Evolutionary conservation across 2,329 filamentous ascomycete genomes (phyloP).

Genomic region (Apiospora hydei): DNA sequence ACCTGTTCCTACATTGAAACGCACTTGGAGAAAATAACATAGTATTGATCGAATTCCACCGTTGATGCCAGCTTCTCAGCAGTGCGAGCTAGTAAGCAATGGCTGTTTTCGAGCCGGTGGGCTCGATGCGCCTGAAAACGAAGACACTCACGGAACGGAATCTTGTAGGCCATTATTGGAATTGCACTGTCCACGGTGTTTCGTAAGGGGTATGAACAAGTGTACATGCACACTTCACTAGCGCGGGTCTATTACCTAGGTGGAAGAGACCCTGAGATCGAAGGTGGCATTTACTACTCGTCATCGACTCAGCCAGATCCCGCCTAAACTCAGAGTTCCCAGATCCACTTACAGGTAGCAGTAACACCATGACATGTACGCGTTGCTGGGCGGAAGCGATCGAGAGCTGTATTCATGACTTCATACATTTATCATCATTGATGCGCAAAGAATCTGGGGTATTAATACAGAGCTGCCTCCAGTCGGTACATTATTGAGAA

Average conservation of each 20-base stretch:
- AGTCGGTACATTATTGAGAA: too few relatives aligned
- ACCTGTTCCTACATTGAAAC: neutral
- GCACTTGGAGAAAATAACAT: neutral
- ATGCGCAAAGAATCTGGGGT: neutral
- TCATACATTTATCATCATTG: neutral
- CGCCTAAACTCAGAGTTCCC: conserved; percentile 9
- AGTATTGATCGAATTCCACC: neutral
- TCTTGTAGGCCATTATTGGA: neutral
- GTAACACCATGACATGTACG: neutral
- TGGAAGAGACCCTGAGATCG: conserved; percentile 21
- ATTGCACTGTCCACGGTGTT: neutral
- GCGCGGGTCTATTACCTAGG: neutral
- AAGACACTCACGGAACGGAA: neutral
- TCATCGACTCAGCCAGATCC: conserved; percentile 28
- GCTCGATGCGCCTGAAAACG: neutral
- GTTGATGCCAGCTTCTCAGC: too few relatives aligned
- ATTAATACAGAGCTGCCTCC: neutral
- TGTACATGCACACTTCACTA: neutral
- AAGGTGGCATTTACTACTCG: conserved; percentile 24
- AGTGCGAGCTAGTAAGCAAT: neutral
- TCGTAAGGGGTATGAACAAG: neutral
- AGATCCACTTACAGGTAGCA: neutral
- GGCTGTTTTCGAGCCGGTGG: neutral
- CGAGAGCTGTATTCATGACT: neutral
- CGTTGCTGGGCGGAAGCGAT: neutral